Conservation (phyloP, 441 rosid genomes). For the Gossypium trilobum region DNA sequence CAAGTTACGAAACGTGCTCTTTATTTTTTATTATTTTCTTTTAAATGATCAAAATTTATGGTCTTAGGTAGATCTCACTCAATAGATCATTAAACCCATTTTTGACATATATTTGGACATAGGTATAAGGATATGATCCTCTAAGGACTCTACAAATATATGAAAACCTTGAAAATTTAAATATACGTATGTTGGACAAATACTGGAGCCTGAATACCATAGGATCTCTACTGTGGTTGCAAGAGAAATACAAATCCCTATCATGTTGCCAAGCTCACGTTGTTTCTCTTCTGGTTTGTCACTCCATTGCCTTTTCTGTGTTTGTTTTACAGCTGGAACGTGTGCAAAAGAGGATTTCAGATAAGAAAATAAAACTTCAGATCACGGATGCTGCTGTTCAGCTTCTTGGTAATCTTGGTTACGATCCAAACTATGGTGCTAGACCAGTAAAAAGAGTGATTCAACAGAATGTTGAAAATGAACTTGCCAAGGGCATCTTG, state of each 20-base stretch:
- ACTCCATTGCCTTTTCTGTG: constrained; percentile 2
- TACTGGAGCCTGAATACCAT: neutral
- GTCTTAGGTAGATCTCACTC: neutral
- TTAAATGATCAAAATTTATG: neutral
- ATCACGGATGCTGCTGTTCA: constrained; percentile 67
- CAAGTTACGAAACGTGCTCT: neutral
- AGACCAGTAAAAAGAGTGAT: constrained; percentile 95
- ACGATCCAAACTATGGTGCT: constrained; percentile 94
- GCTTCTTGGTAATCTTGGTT: constrained; percentile 79
- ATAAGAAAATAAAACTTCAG: constrained; percentile 66
- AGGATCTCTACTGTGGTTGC: neutral
- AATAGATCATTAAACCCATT: neutral
- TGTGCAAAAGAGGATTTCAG: constrained; percentile 77
- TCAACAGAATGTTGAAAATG: constrained; percentile 84
- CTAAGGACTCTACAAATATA: too few species aligned
- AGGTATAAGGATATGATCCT: too few species aligned
- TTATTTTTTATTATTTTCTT: neutral
- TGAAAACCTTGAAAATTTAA: too few species aligned
- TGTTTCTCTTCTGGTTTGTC: neutral
- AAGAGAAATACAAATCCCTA: neutral
- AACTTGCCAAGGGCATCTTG: constrained; percentile 89
- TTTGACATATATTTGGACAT: too few species aligned
- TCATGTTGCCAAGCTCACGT: neutral
- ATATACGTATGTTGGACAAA: neutral
- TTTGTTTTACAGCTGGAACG: constrained; percentile 63